Evolutionary conservation across 805 yeast species (phyloP), one percentile per base, ranked within the genome.

Genomic region (Deakozyma indianensis): DNA sequence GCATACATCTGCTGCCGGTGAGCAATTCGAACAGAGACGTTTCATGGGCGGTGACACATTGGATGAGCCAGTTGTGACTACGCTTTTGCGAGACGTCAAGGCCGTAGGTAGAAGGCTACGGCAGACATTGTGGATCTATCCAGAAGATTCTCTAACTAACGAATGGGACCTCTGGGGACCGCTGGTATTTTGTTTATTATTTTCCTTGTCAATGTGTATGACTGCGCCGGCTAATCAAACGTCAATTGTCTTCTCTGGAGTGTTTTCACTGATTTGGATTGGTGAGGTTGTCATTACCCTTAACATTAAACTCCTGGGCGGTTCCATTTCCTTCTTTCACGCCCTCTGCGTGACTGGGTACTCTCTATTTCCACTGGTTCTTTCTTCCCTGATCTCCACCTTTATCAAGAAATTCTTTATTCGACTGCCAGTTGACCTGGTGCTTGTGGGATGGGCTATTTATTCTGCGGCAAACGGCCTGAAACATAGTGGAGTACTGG

Each of bases 261-360:
- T 79, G 20, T 80, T 80, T 56, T 66, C 78, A 2, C 64, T 78
- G 51, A 70, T 74, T 23, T 80, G 86, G 86, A 50, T 75, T 11
- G 78, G 82, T 45, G 75, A 69, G 55, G 67, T 75, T 20, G 62
- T 77, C 22, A 73, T 78, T 44, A 80, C 85, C 1, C 56, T 78
- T 49, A 80, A 80, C 59, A 76, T 78, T 53, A 82, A 80, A 58
- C 65, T 80, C 24, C 63, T 80, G 5, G 77, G 77, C 15, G 77
- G 77, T 3, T 66, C 75, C 16, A 76, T 80, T 35, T 77, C 83
- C 2, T 78, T 76, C 54, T 67, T 80, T 65, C 75, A 77, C 42
- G 85, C 85, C 2, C 65, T 80, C 44, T 75, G 82, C 49, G 79
- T 83, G 23, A 71, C 78, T 3, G 87, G 87, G 1, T 80, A 80